A percentile compares a stretch with the other conserved stretches of the same genome.
phyloP scores from a whole-genome alignment of 2,329 filamentous ascomycete species.

The Simplicillium aogashimaense region DNA sequence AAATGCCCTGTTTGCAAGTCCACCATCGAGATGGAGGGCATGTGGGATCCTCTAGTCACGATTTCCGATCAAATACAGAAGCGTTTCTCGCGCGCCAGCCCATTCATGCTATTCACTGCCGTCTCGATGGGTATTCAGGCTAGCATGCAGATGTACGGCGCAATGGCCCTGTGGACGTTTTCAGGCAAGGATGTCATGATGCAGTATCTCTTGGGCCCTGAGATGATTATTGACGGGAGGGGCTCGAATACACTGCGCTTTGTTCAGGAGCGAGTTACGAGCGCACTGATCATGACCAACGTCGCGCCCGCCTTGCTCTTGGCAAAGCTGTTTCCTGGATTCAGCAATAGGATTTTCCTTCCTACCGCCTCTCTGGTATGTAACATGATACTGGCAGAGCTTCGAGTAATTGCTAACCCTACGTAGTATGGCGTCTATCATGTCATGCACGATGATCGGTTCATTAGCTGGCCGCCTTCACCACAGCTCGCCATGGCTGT shows the following conservation, averaged over 20 bases:
- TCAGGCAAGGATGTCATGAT: conserved; percentile 35
- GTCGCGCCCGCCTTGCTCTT: conserved; percentile 36
- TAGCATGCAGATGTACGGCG: conserved; percentile 44
- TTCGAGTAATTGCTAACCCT: conserved; percentile 3
- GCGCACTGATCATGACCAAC: conserved; percentile 28
- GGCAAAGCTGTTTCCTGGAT: conserved; percentile 29
- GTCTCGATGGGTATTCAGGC: conserved; percentile 37
- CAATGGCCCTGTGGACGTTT: conserved; percentile 38
- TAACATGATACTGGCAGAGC: too few relatives aligned
- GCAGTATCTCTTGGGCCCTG: conserved; percentile 28
- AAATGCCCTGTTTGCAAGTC: conserved; percentile 85
- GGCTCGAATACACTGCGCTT: conserved; percentile 12
- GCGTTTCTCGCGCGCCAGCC: conserved; percentile 40
- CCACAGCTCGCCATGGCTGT: conserved; percentile 38
- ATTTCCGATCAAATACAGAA: conserved; percentile 49
- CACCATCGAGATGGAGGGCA: conserved; percentile 65
- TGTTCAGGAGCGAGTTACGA: conserved; percentile 19
- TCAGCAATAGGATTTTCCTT: conserved; percentile 30
- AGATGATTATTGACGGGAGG: conserved; percentile 18
- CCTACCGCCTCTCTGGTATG: conserved; percentile 32
- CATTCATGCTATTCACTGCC: conserved; percentile 57
- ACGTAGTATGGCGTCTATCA: conserved; percentile 37
- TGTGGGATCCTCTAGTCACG: conserved; percentile 63
- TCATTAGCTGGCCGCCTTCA: conserved; percentile 43
- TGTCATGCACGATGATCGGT: conserved; percentile 31